Evolutionary conservation across 768 basidiomycete species (phyloP).

Genomic region (Chalciporus pseudorubinellus): DNA sequence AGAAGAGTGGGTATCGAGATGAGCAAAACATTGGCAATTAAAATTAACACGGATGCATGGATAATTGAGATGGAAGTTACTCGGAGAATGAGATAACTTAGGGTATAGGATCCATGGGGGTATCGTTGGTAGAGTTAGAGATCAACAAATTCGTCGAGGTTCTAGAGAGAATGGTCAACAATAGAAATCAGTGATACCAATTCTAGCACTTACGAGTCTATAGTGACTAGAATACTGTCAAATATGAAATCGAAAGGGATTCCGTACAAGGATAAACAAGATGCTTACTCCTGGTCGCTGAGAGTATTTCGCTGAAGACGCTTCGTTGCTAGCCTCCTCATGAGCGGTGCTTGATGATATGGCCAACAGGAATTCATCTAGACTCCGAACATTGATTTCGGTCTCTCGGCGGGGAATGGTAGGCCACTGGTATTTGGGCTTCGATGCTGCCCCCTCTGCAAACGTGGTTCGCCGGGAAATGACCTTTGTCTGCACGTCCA

Average conservation of each 20-base stretch:
- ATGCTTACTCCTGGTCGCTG: conserved; percentile 20
- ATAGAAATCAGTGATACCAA: background rate
- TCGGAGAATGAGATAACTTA: too few species aligned
- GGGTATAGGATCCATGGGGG: background rate
- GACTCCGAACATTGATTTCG: conserved; percentile 7
- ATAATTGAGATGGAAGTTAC: too few species aligned
- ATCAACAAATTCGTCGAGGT: conserved; percentile 23
- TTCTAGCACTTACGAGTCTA: conserved; percentile 16
- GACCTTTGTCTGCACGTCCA: background rate
- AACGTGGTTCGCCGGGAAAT: conserved; percentile 17
- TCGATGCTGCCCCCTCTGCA: background rate
- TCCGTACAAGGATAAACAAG: background rate
- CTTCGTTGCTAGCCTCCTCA: background rate
- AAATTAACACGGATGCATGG: too few species aligned
- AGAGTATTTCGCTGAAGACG: conserved; percentile 4
- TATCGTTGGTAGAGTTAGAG: conserved; percentile 7
- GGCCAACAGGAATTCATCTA: conserved; percentile 3
- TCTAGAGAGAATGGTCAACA: conserved; percentile 8
- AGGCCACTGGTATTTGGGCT: conserved; percentile 1
- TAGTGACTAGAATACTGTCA: conserved; percentile 25
- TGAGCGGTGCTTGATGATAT: background rate
- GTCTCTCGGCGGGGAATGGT: conserved; percentile 8
- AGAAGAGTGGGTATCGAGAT: too few species aligned
- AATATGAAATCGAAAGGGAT: background rate
- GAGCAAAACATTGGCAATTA: too few species aligned